These are phyloP conservation scores for Secale cereale DNA, from an alignment of 176 grass and related monocot genomes.

Conservation along the genomic window DNA sequence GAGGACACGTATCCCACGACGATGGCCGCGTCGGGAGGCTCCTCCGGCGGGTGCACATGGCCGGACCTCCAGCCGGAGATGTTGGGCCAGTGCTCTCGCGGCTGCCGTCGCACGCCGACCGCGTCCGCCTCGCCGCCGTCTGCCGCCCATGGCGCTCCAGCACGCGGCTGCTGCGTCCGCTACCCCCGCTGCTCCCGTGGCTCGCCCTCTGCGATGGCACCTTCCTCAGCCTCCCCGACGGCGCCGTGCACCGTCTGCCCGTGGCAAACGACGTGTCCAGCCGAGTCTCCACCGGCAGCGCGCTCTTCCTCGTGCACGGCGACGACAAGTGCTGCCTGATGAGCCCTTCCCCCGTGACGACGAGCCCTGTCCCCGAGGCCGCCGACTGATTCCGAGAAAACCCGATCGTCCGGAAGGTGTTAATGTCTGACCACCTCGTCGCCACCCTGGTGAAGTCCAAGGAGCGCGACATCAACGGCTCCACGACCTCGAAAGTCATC, in stretches of 20 bases:
- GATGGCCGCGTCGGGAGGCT: background rate
- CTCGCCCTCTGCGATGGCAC: background rate
- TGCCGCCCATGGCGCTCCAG: background rate
- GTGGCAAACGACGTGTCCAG: background rate
- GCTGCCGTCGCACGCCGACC: background rate
- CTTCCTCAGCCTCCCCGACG: background rate
- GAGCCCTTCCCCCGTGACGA: background rate
- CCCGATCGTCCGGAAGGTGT: background rate
- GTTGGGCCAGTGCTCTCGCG: background rate
- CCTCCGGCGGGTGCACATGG: background rate
- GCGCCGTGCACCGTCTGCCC: background rate
- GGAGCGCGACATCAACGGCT: no score
- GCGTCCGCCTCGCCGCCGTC: background rate
- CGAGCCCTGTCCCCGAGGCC: background rate
- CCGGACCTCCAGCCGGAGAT: background rate
- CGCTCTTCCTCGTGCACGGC: background rate
- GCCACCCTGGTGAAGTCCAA: background rate
- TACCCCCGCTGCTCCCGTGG: background rate
- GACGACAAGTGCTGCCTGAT: background rate
- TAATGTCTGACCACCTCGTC: background rate
- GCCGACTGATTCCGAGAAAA: background rate
- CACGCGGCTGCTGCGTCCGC: background rate
- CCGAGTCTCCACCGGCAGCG: background rate
- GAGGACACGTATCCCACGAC: no score
- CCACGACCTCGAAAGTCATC: background rate